These are phyloP conservation scores for Xerocomus nothofagi DNA, from an alignment of 1,284 basidiomycete species.

Conservation along the genomic window DNA sequence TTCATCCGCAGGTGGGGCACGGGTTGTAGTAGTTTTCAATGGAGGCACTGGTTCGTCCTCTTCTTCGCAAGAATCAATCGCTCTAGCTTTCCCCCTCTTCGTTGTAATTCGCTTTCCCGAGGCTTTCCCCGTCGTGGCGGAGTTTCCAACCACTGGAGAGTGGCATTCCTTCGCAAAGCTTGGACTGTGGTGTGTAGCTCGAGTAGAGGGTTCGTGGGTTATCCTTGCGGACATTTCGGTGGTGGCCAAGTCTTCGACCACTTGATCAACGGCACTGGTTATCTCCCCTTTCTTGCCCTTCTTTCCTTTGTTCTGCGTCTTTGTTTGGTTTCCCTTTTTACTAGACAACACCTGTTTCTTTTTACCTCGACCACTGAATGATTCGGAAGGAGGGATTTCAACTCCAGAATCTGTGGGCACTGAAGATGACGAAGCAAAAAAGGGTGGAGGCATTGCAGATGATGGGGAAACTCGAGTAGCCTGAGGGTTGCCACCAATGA, in stretches of 20 bases:
- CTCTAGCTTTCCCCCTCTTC: constrained; percentile 20
- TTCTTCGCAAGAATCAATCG: constrained; percentile 24
- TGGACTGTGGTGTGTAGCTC: background rate
- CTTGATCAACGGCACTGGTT: background rate
- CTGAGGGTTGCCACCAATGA: constrained; percentile 1
- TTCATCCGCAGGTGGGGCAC: background rate
- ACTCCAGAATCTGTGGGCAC: constrained; percentile 24
- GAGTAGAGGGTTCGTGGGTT: background rate
- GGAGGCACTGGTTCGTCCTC: constrained; percentile 14
- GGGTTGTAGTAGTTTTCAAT: background rate
- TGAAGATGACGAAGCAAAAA: constrained; percentile 34
- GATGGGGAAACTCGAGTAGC: constrained; percentile 1
- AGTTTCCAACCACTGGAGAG: background rate
- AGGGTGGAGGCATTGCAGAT: constrained; percentile 20
- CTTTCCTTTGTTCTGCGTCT: constrained; percentile 20
- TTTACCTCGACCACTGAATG: constrained; percentile 8
- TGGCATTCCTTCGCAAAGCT: background rate
- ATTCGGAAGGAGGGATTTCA: constrained; percentile 18
- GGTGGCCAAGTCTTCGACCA: background rate
- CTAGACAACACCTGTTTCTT: constrained; percentile 10
- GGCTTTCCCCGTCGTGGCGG: constrained; percentile 1
- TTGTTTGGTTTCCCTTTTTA: constrained; percentile 16
- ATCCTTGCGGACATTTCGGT: background rate
- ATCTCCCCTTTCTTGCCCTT: constrained; percentile 15
- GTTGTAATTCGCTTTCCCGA: constrained; percentile 7